Base-by-base conservation (phyloP, 441 rosid species). In the Capsella rubella region DNA sequence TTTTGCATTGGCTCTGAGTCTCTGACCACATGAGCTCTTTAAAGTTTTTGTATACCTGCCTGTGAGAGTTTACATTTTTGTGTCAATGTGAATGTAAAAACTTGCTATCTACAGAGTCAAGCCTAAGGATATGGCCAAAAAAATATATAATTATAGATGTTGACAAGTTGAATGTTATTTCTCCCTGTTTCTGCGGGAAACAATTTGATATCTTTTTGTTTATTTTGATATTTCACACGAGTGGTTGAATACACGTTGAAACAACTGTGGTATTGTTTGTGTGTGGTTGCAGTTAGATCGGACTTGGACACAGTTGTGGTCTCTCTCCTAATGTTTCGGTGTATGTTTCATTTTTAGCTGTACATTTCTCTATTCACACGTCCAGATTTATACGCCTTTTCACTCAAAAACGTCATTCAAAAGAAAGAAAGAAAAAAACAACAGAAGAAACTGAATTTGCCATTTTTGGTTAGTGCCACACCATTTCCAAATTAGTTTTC, bases 301-400 rank as follows among this genome's bases (percentile, higher is more conserved):
- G 58, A 71, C 64, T 77, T 15, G 21, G 39, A 66, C 67, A 64
- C 28, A 76, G 66, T 76, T 76, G 34, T 70, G 55, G 62, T 64
- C 71, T 76, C 49, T 72, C 74, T 78, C 81, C 78, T 67, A 61
- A 78, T 46, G 50, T 78, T 78, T 47, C 66, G 81, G 74, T 67
- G 78, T 57, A n/a, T 78, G 54, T 56, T 67, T 67, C 51, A 73
- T 54, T 72, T 46, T 29, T 67, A 67, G 81, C 81, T 78, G 46
- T 72, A 53, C 74, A 72, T 60, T 72, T 78, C 60, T 78, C 77
- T 72, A 72, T 78, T 78, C 78, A 73, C 40, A 72, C 78, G 70
- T 61, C 81, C 77, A 78, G 73, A 72, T 66, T 67, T 66, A 45
- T 71, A 43, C 81, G 73, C 81, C 72, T 65, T 66, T 71, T 77